phyloP scores from a whole-genome alignment of 257 asterid species.

The Lavandula angustifolia region DNA sequence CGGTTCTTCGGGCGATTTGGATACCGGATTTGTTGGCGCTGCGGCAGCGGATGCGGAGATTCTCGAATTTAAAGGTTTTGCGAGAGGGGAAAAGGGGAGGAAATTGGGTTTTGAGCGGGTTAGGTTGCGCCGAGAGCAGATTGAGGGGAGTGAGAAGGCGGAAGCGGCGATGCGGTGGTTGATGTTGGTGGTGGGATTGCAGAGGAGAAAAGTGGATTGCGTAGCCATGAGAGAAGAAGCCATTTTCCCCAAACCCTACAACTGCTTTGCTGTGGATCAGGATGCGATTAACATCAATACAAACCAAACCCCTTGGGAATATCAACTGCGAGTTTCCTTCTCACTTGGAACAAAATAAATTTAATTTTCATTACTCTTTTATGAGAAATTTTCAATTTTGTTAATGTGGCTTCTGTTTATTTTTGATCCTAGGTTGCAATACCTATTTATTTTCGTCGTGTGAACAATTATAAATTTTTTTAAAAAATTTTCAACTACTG shows the following conservation, averaged over 20 bases:
- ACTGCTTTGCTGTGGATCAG: slow-evolving; percentile 15
- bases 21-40: neutral
- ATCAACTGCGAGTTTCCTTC: no score
- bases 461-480: no score
- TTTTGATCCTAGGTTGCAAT: no score
- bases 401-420: no score
- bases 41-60: slow-evolving; percentile 41
- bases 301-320: no score
- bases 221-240: slow-evolving; percentile 56
- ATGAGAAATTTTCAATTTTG: no score
- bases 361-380: no score
- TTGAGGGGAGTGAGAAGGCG: slow-evolving; percentile 18
- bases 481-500: no score
- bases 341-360: no score
- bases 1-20: neutral
- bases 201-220: slow-evolving; percentile 43
- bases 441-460: no score
- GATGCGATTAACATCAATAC: no score
- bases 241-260: slow-evolving; percentile 29
- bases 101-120: slow-evolving; percentile 28
- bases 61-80: slow-evolving; percentile 30
- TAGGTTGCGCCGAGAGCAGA: slow-evolving; percentile 13
- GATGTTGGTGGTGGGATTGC: slow-evolving; percentile 6
- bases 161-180: slow-evolving; percentile 21
- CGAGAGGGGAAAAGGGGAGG: slow-evolving; percentile 26